Evolutionary conservation across 2,329 filamentous ascomycete species (phyloP).

Genomic region (Macrophomina tecta): DNA sequence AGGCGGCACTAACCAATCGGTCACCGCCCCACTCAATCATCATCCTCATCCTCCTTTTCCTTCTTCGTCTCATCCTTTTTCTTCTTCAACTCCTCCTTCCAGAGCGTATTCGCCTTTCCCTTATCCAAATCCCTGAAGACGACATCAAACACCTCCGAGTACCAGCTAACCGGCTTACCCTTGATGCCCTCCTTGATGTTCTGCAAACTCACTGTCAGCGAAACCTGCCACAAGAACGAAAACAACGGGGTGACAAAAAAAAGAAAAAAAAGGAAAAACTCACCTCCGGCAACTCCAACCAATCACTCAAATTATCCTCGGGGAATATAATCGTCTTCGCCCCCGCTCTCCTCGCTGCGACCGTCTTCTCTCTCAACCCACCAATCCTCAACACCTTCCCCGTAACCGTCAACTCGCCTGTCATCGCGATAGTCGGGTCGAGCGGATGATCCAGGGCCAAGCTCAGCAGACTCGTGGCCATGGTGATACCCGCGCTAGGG

Average conservation of each 20-base stretch:
- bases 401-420: constrained; percentile 93
- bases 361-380: constrained; percentile 93
- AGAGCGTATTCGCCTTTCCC: constrained; percentile 72
- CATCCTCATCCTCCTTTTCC: constrained; percentile 5
- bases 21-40: background rate
- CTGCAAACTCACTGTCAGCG: constrained; percentile 54
- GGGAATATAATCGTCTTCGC: constrained; percentile 96
- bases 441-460: constrained; percentile 80
- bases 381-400: constrained; percentile 96
- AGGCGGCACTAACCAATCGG: too few relatives aligned
- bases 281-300: constrained; percentile 96
- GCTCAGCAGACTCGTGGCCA: constrained; percentile 91
- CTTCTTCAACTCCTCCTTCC: constrained; percentile 67
- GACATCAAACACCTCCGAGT: constrained; percentile 88
- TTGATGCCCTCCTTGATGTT: constrained; percentile 98
- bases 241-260: background rate
- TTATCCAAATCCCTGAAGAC: constrained; percentile 84
- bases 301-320: constrained; percentile 93
- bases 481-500: constrained; percentile 83
- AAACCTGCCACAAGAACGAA: too few relatives aligned
- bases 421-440: constrained; percentile 93
- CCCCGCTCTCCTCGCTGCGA: constrained; percentile 89
- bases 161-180: constrained; percentile 91
- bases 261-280: constrained; percentile 49
- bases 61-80: constrained; percentile 47